Evolutionary conservation across 345 rosid species (phyloP), one percentile per base, ranked within the genome.

Genomic region (Moricandia arvensis): DNA sequence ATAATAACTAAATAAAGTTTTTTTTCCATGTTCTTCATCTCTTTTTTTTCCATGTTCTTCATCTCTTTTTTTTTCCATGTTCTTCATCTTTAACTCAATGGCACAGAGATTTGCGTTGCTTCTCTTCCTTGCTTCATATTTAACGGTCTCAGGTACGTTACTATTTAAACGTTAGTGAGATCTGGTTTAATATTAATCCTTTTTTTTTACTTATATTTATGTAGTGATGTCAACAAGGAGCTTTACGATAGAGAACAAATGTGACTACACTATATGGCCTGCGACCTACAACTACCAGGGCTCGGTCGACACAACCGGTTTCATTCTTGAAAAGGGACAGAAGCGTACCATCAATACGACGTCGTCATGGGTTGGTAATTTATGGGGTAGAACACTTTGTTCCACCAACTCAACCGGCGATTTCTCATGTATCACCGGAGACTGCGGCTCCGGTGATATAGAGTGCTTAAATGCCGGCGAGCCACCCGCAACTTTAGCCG

Each of bases 311-410:
- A 59, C 83, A 24, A 87, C 89, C 9, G 90, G 90, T 4, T 87
- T 88, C n/a, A 79, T 69, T 59, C 71, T 90, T 6, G 63, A 71
- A 15, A 53, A 82, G 21, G 74, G 77, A 18, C 73, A 74, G 8
- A 13, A 78, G 1, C 71, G 24, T n/a, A 16, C 75, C 51, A 21
- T 86, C 0, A 21, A 31, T 0, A 76, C 81, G 9, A 51, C 79
- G 2, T 72, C 83, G 4, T 79, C 83, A 5, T 87, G 88, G 90
- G 66, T 80, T 1, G 92, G 91, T 58, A 80, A 86, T 2, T 0
- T 88, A 2, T 86, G 96, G 96, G 96, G 75, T 11, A 71, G 91
- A 30, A 79, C 93, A 3, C 59, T 33, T 1, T 88, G 93, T 71
- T 0, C 69, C 18, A 18, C 63, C 0, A 78, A 79, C 47, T 8